These are phyloP conservation scores for Boletus bicolor DNA, from an alignment of 768 basidiomycete species.

Conservation along the genomic window DNA sequence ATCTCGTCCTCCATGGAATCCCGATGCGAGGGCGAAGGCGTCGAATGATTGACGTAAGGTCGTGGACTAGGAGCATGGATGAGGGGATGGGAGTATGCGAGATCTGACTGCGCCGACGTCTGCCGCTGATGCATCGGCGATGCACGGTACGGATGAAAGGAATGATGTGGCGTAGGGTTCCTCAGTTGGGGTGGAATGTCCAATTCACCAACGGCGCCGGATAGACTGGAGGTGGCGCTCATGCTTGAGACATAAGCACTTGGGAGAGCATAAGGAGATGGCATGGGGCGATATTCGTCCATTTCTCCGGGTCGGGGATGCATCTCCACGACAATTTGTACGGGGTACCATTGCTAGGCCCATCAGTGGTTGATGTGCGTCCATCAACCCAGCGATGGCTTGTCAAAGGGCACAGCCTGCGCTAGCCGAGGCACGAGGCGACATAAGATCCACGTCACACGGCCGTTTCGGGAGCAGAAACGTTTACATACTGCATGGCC, in stretches of 20 bases:
- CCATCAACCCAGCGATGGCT: slow-evolving; percentile 29
- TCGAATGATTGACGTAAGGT: slow-evolving; percentile 18
- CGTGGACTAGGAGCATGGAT: slow-evolving; percentile 17
- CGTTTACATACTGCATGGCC: slow-evolving; percentile 19
- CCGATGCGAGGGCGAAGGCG: slow-evolving; percentile 13
- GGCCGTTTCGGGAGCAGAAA: slow-evolving; percentile 29
- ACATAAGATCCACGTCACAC: slow-evolving; percentile 31
- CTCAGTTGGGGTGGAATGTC: slow-evolving; percentile 36
- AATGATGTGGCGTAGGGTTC: slow-evolving; percentile 28
- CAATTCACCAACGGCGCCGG: slow-evolving; percentile 61
- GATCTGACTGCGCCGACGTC: slow-evolving; percentile 22
- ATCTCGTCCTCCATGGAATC: slow-evolving; percentile 48
- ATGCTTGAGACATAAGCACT: slow-evolving; percentile 42
- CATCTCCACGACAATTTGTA: slow-evolving; percentile 30
- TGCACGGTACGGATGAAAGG: slow-evolving; percentile 26
- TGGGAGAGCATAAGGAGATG: slow-evolving; percentile 30
- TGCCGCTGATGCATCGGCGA: slow-evolving; percentile 23
- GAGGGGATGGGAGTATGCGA: slow-evolving; percentile 17
- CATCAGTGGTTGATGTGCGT: slow-evolving; percentile 22
- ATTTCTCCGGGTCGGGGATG: slow-evolving; percentile 38
- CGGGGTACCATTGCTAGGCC: slow-evolving; percentile 25
- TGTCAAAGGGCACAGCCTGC: slow-evolving; percentile 24
- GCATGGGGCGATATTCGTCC: slow-evolving; percentile 36
- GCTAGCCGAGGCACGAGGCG: slow-evolving; percentile 29
- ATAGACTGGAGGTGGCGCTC: slow-evolving; percentile 47